Percentiles rank a stretch among this genome's conserved stretches.
These are phyloP conservation scores for Puccinia polysora DNA, from an alignment of 1,284 basidiomycete genomes.

Conservation along the genomic window DNA sequence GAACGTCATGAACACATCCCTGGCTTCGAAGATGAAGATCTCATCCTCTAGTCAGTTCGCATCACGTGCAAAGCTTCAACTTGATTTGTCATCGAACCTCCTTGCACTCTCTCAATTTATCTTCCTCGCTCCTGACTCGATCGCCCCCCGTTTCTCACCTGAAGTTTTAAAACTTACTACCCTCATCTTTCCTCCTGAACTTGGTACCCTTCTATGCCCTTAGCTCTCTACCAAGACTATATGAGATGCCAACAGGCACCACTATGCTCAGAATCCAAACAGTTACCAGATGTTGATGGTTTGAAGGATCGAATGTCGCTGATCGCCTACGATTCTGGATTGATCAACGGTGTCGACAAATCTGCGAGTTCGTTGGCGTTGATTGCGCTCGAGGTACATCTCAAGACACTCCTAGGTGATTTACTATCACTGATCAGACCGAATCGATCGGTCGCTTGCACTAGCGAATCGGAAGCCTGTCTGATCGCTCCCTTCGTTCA, in stretches of 20 bases:
- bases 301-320: slow-evolving; percentile 55
- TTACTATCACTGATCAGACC: slow-evolving; percentile 28
- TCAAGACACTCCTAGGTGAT: slow-evolving; percentile 33
- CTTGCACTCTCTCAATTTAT: background rate
- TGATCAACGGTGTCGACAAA: slow-evolving; percentile 52
- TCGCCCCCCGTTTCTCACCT: slow-evolving; percentile 3
- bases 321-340: slow-evolving; percentile 53
- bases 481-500: background rate
- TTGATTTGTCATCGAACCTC: background rate
- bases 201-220: background rate
- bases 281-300: slow-evolving; percentile 53
- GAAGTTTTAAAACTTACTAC: background rate
- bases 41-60: slow-evolving; percentile 29
- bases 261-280: slow-evolving; percentile 53
- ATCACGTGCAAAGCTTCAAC: too few relatives aligned
- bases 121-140: background rate
- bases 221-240: slow-evolving; percentile 38
- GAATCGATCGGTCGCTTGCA: slow-evolving; percentile 12
- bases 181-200: background rate
- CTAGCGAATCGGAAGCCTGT: background rate
- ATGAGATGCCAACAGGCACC: slow-evolving; percentile 46
- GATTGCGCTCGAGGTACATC: slow-evolving; percentile 51
- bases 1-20: slow-evolving; percentile 32
- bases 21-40: slow-evolving; percentile 37
- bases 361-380: slow-evolving; percentile 53